Evolutionary conservation across 1,284 basidiomycete genomes (phyloP), one percentile per base, ranked within the genome.

Genomic region (Trametes pubescens): DNA sequence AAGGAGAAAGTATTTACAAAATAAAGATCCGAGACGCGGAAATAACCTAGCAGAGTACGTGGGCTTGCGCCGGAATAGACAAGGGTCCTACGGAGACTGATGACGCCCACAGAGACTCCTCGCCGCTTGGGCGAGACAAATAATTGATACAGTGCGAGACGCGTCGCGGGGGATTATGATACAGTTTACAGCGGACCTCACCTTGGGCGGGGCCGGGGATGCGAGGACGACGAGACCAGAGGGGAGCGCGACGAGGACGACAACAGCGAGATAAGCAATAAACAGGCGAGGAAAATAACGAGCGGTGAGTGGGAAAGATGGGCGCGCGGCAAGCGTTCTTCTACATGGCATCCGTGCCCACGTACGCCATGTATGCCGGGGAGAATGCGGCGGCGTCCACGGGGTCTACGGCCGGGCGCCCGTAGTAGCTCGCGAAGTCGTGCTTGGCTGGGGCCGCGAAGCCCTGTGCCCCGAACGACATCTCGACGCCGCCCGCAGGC

Each of bases 141-240:
- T 67, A 65, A 67, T 68, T 46, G 69, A 70, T 70, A 70, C 69
- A 70, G 69, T 63, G 59, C 58, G 65, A n/a, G n/a, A 53, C 62
- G 61, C 59, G 65, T 65, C 64, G 65, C 59, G 59, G 64, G 65
- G 61, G 37, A 64, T 55, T 55, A 57, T 70, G 60, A 70, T 70
- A 70, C 67, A 69, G 55, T 57, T 32, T 70, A 67, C 64, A 70
- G 51, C 38, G 49, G 47, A 56, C 57, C 56, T 47, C 53, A 61
- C 61, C 64, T 65, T 56, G 24, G 24, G 47, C 22, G 14, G 47
- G 22, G 47, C 24, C 24, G 44, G 62, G 53, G 44, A 40, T 38
- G 34, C 52, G 40, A 40, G 24, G 43, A 57, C 18, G 21, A 49
- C 24, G 55, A 57, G 43, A 47, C 10, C 53, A 48, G 48, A 40